phyloP scores from a whole-genome alignment of 495 filamentous ascomycete genomes.

The Hapsidospora chrysogenum region DNA sequence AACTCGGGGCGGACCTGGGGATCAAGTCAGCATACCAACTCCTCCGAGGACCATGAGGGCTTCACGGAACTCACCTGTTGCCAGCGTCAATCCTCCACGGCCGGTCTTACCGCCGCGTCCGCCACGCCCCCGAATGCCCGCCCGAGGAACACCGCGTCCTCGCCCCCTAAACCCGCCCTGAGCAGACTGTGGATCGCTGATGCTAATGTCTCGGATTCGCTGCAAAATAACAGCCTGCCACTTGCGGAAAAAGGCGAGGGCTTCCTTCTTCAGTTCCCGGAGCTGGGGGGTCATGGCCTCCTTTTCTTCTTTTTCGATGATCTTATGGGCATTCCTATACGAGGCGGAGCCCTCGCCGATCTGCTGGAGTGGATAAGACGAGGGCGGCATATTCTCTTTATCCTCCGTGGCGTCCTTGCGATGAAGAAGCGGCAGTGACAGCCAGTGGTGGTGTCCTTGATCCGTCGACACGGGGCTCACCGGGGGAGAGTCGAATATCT shows the following conservation, averaged over 20 bases:
- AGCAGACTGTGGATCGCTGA: too few relatives aligned
- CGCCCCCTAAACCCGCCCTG: slow-evolving; percentile 6
- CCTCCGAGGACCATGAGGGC: background rate
- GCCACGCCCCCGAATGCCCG: slow-evolving; percentile 1
- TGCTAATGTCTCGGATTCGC: slow-evolving; percentile 22
- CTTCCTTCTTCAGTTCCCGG: slow-evolving; percentile 25
- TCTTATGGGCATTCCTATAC: slow-evolving; percentile 1
- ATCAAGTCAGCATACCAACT: background rate
- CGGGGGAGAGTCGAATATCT: slow-evolving; percentile 25
- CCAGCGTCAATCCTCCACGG: background rate
- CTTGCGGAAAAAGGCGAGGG: slow-evolving; percentile 22
- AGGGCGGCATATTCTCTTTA: slow-evolving; percentile 3
- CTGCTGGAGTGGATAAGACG: background rate
- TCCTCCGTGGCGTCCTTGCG: too few relatives aligned
- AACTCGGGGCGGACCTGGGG: background rate
- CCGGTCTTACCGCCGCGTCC: slow-evolving; percentile 7
- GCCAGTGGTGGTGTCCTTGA: slow-evolving; percentile 8
- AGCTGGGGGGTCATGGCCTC: slow-evolving; percentile 15
- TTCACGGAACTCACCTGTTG: background rate
- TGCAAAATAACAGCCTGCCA: slow-evolving; percentile 22
- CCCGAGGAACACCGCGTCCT: slow-evolving; percentile 5
- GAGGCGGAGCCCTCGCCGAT: background rate
- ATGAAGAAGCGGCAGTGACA: slow-evolving; percentile 14
- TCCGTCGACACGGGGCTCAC: slow-evolving; percentile 8
- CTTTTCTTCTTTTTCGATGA: slow-evolving; percentile 7